Percentiles rank a stretch among this genome's conserved stretches.
Conservation (phyloP, 2,329 filamentous ascomycete species). For the Phaeosphaeria sp. region DNA sequence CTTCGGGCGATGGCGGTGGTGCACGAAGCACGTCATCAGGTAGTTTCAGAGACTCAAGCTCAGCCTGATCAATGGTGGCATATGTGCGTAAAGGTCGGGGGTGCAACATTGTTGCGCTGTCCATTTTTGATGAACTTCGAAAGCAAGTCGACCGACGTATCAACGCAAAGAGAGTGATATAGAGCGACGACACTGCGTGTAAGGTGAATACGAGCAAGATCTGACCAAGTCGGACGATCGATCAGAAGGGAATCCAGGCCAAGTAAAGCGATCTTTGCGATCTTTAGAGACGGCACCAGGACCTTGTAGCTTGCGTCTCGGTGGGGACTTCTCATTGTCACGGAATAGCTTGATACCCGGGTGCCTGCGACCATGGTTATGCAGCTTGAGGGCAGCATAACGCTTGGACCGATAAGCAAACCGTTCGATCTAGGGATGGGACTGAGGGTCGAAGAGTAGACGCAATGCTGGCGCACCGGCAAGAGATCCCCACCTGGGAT, state of each 20-base stretch:
- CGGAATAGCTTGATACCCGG: slow-evolving; percentile 21
- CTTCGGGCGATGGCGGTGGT: slow-evolving; percentile 17
- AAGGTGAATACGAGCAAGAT: slow-evolving; percentile 32
- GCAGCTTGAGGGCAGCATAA: slow-evolving; percentile 28
- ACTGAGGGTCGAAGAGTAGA: not conserved
- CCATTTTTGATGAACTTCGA: slow-evolving; percentile 25
- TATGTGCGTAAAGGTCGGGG: slow-evolving; percentile 34
- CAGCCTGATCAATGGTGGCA: slow-evolving; percentile 28
- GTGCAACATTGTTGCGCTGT: slow-evolving; percentile 41
- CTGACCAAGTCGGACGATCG: slow-evolving; percentile 17
- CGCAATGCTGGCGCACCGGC: not conserved
- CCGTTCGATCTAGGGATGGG: slow-evolving; percentile 14
- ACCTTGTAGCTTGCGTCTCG: not conserved
- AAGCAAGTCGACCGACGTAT: slow-evolving; percentile 21
- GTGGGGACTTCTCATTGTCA: slow-evolving; percentile 38
- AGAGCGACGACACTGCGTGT: slow-evolving; percentile 39
- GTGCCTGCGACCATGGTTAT: slow-evolving; percentile 42
- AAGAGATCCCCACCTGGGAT: slow-evolving; percentile 10
- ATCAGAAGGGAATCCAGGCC: slow-evolving; percentile 28
- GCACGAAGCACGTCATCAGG: slow-evolving; percentile 26
- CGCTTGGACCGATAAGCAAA: slow-evolving; percentile 38
- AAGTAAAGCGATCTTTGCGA: slow-evolving; percentile 41
- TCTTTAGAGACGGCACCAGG: slow-evolving; percentile 32
- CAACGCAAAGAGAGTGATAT: slow-evolving; percentile 20
- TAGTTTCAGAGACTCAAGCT: slow-evolving; percentile 20